Conservation (phyloP, 129 eudicot genomes). For the Saussurea involucrata region DNA sequence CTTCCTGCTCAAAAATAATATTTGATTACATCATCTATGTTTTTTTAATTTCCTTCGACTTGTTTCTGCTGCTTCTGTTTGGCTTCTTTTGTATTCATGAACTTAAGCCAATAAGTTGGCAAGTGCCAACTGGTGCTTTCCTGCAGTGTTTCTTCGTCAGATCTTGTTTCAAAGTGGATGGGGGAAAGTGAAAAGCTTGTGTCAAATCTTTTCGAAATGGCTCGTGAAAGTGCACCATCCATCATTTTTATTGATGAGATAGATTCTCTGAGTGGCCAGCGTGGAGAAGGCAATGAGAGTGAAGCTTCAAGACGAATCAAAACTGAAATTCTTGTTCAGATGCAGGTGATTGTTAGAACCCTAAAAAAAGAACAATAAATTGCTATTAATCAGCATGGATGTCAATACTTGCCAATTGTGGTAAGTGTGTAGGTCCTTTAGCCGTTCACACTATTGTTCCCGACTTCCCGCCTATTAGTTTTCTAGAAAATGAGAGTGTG, state of each 20-base stretch:
- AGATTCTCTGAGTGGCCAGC: conserved; percentile 96
- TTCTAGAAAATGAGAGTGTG: neutral
- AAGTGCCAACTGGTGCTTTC: conserved; percentile 63
- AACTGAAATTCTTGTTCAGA: conserved; percentile 97
- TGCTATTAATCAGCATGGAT: neutral
- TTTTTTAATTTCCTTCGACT: neutral
- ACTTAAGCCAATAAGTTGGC: conserved; percentile 66
- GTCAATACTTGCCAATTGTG: neutral
- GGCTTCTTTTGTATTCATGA: conserved; percentile 18
- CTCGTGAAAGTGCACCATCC: conserved; percentile 97
- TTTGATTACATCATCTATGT: neutral
- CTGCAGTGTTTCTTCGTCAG: conserved; percentile 94
- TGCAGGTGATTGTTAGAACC: conserved; percentile 67
- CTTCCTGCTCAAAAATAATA: neutral
- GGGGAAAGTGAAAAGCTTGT: conserved; percentile 99
- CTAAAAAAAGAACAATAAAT: neutral
- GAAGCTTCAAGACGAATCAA: conserved; percentile 99
- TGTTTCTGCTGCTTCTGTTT: conserved; percentile 1
- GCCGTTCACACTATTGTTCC: neutral
- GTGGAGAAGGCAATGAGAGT: conserved; percentile 99
- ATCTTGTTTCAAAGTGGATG: conserved; percentile 99
- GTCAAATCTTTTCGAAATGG: conserved; percentile 94
- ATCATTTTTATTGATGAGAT: conserved; percentile 94
- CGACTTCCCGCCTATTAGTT: neutral
- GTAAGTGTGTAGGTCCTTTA: neutral